These are phyloP conservation scores for Staphylotrichum tortipilum DNA, from an alignment of 495 filamentous ascomycete species.

Conservation along the genomic window DNA sequence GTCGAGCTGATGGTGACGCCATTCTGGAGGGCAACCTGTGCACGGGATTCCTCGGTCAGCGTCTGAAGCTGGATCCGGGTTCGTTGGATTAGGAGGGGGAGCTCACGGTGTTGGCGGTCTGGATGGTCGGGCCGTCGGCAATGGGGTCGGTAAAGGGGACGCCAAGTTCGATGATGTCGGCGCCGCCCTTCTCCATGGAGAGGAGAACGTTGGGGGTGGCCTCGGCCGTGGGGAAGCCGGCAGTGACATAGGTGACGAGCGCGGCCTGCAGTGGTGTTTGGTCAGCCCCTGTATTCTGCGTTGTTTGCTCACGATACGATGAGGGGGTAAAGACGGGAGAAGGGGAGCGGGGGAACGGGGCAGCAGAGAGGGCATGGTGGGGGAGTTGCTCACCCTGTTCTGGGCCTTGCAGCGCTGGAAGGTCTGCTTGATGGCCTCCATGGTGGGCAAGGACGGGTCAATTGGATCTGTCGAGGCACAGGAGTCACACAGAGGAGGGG, in stretches of 20 bases:
- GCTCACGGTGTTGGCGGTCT: conserved; percentile 72
- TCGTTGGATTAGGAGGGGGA: neutral
- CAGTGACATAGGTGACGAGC: conserved; percentile 92
- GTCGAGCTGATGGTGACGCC: conserved; percentile 73
- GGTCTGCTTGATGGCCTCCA: conserved; percentile 75
- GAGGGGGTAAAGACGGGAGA: no score
- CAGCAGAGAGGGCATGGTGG: conserved; percentile 19
- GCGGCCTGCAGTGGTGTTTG: conserved; percentile 42
- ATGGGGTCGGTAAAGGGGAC: conserved; percentile 97
- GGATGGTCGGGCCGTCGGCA: conserved; percentile 90
- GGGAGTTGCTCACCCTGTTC: conserved; percentile 46
- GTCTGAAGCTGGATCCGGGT: neutral
- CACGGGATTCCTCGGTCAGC: neutral
- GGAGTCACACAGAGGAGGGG: neutral
- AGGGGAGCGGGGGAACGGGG: no score
- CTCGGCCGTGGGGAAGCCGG: conserved; percentile 79
- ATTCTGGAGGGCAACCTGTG: conserved; percentile 62
- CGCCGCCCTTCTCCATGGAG: conserved; percentile 85
- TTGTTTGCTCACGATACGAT: no score
- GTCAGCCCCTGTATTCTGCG: conserved; percentile 12
- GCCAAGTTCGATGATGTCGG: conserved; percentile 78
- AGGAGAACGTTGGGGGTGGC: conserved; percentile 77
- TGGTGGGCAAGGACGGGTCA: conserved; percentile 18
- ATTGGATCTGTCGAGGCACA: conserved; percentile 2
- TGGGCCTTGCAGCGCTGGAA: conserved; percentile 83